Evolutionary conservation across 2,329 filamentous ascomycete species (phyloP), one percentile per base, ranked within the genome.

Genomic region (Stachybotrys chlorohalonatus): DNA sequence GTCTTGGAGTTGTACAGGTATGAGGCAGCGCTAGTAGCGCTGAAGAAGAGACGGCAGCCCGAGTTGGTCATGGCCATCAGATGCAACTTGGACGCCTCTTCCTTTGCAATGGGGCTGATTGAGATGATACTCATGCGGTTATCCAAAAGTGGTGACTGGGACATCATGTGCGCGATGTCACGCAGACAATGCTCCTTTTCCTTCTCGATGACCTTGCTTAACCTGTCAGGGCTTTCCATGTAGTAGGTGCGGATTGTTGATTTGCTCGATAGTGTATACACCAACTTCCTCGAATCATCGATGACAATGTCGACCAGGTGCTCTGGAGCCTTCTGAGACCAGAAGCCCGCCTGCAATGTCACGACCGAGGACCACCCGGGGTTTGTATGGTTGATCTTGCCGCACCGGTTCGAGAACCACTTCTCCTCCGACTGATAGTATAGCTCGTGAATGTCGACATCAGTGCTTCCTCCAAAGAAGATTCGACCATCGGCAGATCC

Each of bases 401-500:
- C 85, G 67, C 90, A 95, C 60, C 88, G 83, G 69, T 85, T 91
- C 53, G 89, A 87, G 67, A 99, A 99, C 94, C 94, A 99, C 63
- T 89, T 87, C 72, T 99, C 94, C 69, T 97, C 91, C 65, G 96
- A 91, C 71, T 97, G 93, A 68, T 99, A 99, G 62, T 88, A 92
- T 53, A 99, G 81, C 71, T 99, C 94, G 68, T 94, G 90, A 51
- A 99, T 84, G 63, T 97, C 92, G 59, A 90, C 90, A 60, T 93
- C 89, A 52, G 78, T 81, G 52, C 80, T 81, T 45, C 91, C 90
- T 47, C 88, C 86, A 65, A 96, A 96, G 76, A 99, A 99, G 60
- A 99, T 94, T 57, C 94, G 88, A 8, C 95, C 95, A 24, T 84
- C 87, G 17, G 86, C 84, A 3, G 92, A 94, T 15, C 88, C 90